Evolutionary conservation across 768 basidiomycete species (phyloP), one percentile per base, ranked within the genome.

Genomic region (Porpolomopsis calyptriformis): DNA sequence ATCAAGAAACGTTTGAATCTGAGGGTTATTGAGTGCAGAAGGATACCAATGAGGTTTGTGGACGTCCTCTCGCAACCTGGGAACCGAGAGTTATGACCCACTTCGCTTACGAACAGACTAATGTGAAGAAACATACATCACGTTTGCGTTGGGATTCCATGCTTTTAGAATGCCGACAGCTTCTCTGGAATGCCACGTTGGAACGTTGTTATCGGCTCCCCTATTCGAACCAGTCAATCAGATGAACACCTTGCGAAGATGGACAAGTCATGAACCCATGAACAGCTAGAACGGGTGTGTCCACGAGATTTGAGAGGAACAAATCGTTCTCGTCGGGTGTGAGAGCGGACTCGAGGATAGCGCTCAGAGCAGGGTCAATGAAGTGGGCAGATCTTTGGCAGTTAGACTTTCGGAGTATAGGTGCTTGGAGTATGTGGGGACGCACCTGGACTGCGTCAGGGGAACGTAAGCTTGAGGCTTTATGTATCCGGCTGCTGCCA

Each of bases 401-500:
- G n/a, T n/a, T n/a, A n/a, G n/a, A n/a, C n/a, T n/a, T n/a, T n/a
- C n/a, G n/a, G n/a, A n/a, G n/a, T n/a, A n/a, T n/a, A n/a, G n/a
- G n/a, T n/a, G 29, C 29, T 7, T 7, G 14, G 29, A 31, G 14
- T 31, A 31, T 31, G 29, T 31, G 7, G 14, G 35, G n/a, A 29
- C 54, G 45, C 47, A 76, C 73, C 76, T 74, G 36, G 82, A 82
- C 61, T 80, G 70, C 5, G 71, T 72, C 58, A 83, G 73, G 0
- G 89, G 76, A 4, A 91, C 75, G 54, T 96, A 96, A 19, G 82
- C 70, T 52, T 94, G 87, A 2, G 91, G 87, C 51, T 91, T 93
- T 55, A 88, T 76, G 59, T 87, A 94, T 2, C 70, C 88, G 2
- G 90, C 78, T 0, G 86, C 87, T 6, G 88, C 80, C 5, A 90